A percentile compares a stretch with the other conserved stretches of the same genome.
phyloP scores from a whole-genome alignment of 768 basidiomycete species.

The Stropharia rugosoannulata region DNA sequence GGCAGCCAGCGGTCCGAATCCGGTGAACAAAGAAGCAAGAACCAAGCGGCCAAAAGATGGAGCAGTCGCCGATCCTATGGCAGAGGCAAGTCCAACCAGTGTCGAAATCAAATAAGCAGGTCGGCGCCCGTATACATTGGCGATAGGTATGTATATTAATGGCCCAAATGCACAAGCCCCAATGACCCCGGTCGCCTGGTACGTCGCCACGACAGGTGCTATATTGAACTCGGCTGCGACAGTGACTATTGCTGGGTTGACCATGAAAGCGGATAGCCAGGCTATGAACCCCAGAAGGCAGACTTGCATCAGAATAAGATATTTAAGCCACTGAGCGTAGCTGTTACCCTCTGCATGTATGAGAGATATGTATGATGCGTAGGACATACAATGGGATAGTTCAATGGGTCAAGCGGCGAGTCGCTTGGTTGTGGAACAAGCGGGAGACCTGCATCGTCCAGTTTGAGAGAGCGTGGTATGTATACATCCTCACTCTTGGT shows the following conservation, averaged over 20 bases:
- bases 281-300: slow-evolving; percentile 34
- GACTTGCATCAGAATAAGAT: slow-evolving; percentile 28
- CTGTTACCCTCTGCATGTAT: background rate
- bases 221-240: slow-evolving; percentile 37
- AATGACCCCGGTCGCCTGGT: slow-evolving; percentile 38
- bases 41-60: slow-evolving; percentile 31
- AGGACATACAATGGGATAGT: slow-evolving; percentile 35
- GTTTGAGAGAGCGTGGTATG: slow-evolving; percentile 16
- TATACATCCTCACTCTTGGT: too few relatives aligned
- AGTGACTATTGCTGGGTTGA: slow-evolving; percentile 37
- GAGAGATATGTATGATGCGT: background rate
- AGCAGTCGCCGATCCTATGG: slow-evolving; percentile 32
- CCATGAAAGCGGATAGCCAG: slow-evolving; percentile 34
- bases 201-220: slow-evolving; percentile 34
- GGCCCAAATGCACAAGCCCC: slow-evolving; percentile 35
- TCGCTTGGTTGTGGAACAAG: slow-evolving; percentile 41
- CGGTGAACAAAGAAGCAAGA: slow-evolving; percentile 34
- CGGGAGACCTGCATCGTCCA: slow-evolving; percentile 35
- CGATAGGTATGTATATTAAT: slow-evolving; percentile 36
- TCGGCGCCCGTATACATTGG: slow-evolving; percentile 39
- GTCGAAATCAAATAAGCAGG: slow-evolving; percentile 34
- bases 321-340: slow-evolving; percentile 32
- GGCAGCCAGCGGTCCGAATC: slow-evolving; percentile 35
- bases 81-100: slow-evolving; percentile 32
- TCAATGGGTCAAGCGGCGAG: slow-evolving; percentile 38